These are phyloP conservation scores for Fusarium oxysporum DNA, from an alignment of 2,329 filamentous ascomycete species.

Conservation along the genomic window DNA sequence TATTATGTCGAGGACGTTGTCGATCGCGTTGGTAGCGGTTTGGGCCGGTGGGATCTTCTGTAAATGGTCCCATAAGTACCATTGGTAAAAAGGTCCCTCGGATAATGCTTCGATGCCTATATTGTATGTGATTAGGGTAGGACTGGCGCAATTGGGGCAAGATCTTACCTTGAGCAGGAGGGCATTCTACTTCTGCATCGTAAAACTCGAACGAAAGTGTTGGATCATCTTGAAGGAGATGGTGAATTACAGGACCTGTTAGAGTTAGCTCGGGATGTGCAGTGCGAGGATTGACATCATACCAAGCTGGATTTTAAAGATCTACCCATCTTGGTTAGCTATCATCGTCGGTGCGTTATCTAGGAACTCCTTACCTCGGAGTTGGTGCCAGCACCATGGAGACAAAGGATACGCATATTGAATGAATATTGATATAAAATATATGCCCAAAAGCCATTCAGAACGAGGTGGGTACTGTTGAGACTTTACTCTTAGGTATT, in stretches of 20 bases:
- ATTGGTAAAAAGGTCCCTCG: background rate
- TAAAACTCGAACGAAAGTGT: background rate
- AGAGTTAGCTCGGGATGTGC: background rate
- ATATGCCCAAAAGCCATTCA: background rate
- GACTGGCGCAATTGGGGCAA: background rate
- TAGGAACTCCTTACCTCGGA: background rate
- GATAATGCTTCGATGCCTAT: background rate
- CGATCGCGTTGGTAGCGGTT: background rate
- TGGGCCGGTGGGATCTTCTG: background rate
- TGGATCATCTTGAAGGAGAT: background rate
- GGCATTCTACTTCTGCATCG: background rate
- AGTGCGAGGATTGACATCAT: too few relatives aligned
- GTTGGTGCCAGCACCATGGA: background rate
- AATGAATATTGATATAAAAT: background rate
- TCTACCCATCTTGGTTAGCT: background rate
- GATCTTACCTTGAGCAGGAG: background rate
- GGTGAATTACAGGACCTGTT: background rate
- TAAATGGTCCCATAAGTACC: background rate
- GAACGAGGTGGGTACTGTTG: background rate
- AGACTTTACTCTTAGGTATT: background rate
- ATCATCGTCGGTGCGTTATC: background rate
- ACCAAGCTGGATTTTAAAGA: constrained; percentile 3
- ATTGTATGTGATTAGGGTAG: background rate
- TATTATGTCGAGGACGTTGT: background rate
- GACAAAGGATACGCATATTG: background rate